A percentile compares a stretch with the other conserved stretches of the same genome.
Conservation (phyloP, 345 rosid genomes). For the Chamaenerion angustifolium region DNA sequence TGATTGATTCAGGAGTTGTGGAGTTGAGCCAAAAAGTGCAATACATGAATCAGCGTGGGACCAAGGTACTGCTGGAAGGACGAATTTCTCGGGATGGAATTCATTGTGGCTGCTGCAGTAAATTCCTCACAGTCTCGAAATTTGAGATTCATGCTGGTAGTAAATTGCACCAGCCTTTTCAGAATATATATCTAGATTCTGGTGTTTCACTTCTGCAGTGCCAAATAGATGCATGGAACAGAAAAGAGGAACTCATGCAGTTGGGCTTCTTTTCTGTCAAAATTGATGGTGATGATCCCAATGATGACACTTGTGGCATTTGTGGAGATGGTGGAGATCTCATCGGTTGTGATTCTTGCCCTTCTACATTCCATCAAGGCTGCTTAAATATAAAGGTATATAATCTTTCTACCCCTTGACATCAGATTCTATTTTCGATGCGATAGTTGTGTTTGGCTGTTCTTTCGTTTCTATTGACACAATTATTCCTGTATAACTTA, state of each 20-base stretch:
- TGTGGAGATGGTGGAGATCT: slow-evolving; percentile 98
- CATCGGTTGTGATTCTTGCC: slow-evolving; percentile 91
- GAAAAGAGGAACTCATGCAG: slow-evolving; percentile 37
- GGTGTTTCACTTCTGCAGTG: slow-evolving; percentile 79
- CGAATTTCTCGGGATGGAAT: slow-evolving; percentile 74
- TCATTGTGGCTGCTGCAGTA: slow-evolving; percentile 82
- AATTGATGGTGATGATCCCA: slow-evolving; percentile 70
- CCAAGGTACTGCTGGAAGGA: slow-evolving; percentile 55
- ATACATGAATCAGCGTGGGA: slow-evolving; percentile 45
- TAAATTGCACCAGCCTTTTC: slow-evolving; percentile 59
- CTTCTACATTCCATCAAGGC: slow-evolving; percentile 86
- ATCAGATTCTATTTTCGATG: too few species aligned
- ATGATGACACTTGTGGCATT: slow-evolving; percentile 92
- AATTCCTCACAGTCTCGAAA: slow-evolving; percentile 51
- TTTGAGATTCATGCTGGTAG: slow-evolving; percentile 96
- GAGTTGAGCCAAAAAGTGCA: slow-evolving; percentile 59
- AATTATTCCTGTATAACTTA: too few species aligned
- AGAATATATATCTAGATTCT: slow-evolving; percentile 68
- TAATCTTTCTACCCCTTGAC: too few species aligned
- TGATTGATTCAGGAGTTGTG: slow-evolving; percentile 66
- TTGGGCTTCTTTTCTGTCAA: slow-evolving; percentile 46
- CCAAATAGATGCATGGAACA: slow-evolving; percentile 80
- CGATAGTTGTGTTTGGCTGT: too few species aligned
- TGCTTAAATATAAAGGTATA: slow-evolving; percentile 68
- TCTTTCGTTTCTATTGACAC: too few species aligned